Conservation (phyloP, 2,329 filamentous ascomycete genomes). For the Neopestalotiopsis clavispora region DNA sequence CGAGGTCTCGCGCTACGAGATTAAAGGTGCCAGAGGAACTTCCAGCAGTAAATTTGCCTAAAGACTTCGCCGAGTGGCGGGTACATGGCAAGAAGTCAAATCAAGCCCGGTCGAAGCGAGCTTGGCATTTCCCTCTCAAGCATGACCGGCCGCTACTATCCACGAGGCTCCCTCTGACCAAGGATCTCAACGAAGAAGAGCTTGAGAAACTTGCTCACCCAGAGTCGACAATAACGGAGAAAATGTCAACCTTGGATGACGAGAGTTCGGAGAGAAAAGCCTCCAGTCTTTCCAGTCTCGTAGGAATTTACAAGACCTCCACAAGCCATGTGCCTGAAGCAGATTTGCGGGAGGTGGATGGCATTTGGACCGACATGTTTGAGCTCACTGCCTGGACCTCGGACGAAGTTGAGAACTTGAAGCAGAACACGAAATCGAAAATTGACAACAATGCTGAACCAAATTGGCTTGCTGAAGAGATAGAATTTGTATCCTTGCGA, state of each 20-base stretch:
- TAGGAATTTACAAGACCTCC: no score
- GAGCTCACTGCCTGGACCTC: neutral
- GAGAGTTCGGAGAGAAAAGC: no score
- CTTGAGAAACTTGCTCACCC: no score
- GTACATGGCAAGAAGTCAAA: constrained; percentile 40
- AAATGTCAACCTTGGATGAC: no score
- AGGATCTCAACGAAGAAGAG: no score
- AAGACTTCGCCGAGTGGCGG: constrained; percentile 59
- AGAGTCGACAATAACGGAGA: no score
- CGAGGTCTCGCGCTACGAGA: constrained; percentile 28
- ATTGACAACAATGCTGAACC: neutral
- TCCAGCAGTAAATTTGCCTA: constrained; percentile 59
- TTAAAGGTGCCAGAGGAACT: constrained; percentile 44
- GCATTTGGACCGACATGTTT: neutral
- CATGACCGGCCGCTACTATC: no score
- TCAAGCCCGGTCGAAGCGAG: no score
- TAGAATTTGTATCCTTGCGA: neutral
- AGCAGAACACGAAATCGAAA: neutral
- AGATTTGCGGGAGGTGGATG: neutral
- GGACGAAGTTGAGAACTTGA: neutral
- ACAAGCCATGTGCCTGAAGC: neutral
- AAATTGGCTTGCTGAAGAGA: neutral
- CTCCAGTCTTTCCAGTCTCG: no score
- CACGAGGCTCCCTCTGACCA: no score
- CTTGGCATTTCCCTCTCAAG: no score